Evolutionary conservation across 352 stramenopile genomes (phyloP).

Genomic region (Globisporangium irregulare): DNA sequence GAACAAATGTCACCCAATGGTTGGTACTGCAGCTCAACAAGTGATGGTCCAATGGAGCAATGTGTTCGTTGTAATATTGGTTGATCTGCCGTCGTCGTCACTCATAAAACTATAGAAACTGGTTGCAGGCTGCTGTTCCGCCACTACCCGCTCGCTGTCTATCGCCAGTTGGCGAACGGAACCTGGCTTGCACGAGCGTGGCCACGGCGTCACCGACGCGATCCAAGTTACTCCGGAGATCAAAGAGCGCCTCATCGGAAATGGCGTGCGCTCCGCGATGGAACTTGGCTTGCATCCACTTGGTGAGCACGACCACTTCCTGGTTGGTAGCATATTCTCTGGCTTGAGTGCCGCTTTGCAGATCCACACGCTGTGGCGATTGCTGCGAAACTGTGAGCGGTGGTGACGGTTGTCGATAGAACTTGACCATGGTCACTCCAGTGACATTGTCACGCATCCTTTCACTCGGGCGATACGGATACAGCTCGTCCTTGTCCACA

Average conservation of each 20-base stretch:
- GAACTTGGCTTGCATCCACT: conserved; percentile 32
- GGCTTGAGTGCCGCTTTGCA: no score
- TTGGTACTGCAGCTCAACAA: no score
- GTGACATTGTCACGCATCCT: conserved; percentile 1
- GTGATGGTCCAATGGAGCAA: no score
- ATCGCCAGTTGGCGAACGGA: background rate
- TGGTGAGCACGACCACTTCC: conserved; percentile 31
- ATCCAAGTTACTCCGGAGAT: background rate
- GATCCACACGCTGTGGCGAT: no score
- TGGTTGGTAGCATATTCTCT: background rate
- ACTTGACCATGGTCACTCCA: no score
- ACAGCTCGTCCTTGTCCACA: conserved; percentile 12
- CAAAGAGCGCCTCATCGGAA: background rate
- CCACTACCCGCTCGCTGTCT: no score
- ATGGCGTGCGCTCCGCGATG: background rate
- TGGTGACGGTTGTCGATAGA: background rate
- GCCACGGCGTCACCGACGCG: background rate
- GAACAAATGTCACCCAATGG: no score
- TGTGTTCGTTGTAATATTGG: no score
- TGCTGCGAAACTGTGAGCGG: no score
- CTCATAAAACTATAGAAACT: no score
- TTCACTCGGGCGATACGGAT: conserved; percentile 11
- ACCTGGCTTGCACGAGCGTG: background rate
- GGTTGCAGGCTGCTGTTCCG: no score
- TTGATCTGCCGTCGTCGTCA: no score